Evolutionary conservation across 371 early-diverging fungal species (phyloP).

Genomic region (Mycotypha africana): DNA sequence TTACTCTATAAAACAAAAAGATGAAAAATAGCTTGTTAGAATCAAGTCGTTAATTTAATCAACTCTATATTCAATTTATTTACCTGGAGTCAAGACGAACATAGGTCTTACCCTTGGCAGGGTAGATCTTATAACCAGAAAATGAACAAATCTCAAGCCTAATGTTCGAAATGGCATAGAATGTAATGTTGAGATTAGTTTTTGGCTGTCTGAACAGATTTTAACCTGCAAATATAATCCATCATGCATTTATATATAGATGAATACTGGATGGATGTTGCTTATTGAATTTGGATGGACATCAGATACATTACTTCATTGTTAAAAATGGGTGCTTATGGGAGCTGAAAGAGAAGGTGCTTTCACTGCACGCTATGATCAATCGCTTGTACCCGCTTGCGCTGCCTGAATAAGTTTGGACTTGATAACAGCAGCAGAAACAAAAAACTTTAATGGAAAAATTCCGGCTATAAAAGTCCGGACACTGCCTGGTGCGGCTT

Average conservation of each 20-base stretch:
- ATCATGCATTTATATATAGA: neutral
- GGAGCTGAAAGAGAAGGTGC: constrained; percentile 30
- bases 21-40: too few relatives aligned
- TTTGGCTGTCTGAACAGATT: neutral
- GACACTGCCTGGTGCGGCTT: too few relatives aligned
- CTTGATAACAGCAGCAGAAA: too few relatives aligned
- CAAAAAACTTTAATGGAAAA: too few relatives aligned
- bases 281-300: too few relatives aligned
- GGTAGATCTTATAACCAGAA: constrained; percentile 98
- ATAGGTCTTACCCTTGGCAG: constrained; percentile 91
- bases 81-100: constrained; percentile 87
- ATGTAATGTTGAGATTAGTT: neutral
- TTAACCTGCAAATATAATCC: neutral
- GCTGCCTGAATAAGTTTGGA: too few relatives aligned
- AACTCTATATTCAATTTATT: neutral
- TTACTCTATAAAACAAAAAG: constrained; percentile 12
- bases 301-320: constrained; percentile 31
- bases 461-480: too few relatives aligned
- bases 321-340: constrained; percentile 30
- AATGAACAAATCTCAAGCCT: constrained; percentile 93
- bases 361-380: too few relatives aligned
- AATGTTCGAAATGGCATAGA: neutral
- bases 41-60: too few relatives aligned
- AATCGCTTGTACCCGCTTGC: too few relatives aligned
- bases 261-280: constrained; percentile 3